Base-by-base conservation (phyloP, 768 basidiomycete species). In the Mrakia frigida region DNA sequence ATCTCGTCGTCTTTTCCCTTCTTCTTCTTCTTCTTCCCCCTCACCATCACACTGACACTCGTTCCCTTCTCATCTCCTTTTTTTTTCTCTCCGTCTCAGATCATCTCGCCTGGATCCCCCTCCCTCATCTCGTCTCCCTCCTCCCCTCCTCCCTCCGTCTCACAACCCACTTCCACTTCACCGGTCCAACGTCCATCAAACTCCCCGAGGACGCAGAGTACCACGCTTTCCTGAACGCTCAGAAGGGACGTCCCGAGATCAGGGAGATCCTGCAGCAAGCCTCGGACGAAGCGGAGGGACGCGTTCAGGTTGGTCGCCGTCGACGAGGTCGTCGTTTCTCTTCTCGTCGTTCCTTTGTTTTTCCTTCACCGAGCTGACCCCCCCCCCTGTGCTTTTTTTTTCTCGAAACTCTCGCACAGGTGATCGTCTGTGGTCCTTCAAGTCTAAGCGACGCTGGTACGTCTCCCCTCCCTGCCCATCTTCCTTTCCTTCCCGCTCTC, bases 271-370 rank as follows among this genome's bases (percentile, higher is more conserved):
- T 72, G 37, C 46, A 56, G n/a, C 9, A 46, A 6, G 43, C 70
- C 6, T 46, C 53, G 28, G 70, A 46, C 25, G 52, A 72, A 23
- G 70, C 70, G 52, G 35, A 72, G 53, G 70, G 46, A 1, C 28
- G 53, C 28, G 70, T 72, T 28, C 50, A 31, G 43, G 70, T 72
- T n/a, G n/a, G n/a, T n/a, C n/a, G n/a, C n/a, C n/a, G n/a, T n/a
- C n/a, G n/a, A n/a, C n/a, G n/a, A n/a, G n/a, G n/a, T n/a, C n/a
- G n/a, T n/a, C n/a, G n/a, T 56, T 11, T 56, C 56, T 1, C n/a
- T 56, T 6, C n/a, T n/a, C n/a, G n/a, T n/a, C n/a, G n/a, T 46
- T 18, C 18, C 43, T 46, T 9, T 7, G 7, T 18, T 46, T 46
- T 7, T 7, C 43, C 43, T 7, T 46, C 43, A 18, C 43, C 18